Evolutionary conservation across 129 eudicot species (phyloP).

Genomic region (Mikania micrantha): DNA sequence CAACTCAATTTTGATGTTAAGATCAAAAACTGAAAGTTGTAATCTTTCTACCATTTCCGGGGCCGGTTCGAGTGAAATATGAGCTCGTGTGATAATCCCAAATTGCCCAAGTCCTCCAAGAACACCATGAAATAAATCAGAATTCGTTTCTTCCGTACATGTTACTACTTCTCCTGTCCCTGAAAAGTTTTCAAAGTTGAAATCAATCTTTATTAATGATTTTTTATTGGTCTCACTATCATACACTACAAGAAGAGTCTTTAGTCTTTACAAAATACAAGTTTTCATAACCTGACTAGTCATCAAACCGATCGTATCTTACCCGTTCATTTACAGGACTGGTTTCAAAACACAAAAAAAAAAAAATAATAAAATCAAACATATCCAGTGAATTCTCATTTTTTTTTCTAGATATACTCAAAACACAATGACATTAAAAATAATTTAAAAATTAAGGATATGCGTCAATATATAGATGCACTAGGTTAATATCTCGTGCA

Average conservation of each 20-base stretch:
- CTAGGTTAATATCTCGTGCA: too few relatives aligned
- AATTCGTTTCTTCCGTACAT: constrained; percentile 63
- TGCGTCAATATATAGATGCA: too few relatives aligned
- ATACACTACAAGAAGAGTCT: constrained; percentile 16
- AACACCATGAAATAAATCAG: constrained; percentile 81
- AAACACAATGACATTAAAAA: too few relatives aligned
- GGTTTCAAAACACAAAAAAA: too few relatives aligned
- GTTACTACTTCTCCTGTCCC: constrained; percentile 80
- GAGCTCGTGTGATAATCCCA: constrained; percentile 84
- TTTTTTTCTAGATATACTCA: too few relatives aligned
- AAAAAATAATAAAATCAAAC: too few relatives aligned
- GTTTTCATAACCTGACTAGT: too few relatives aligned
- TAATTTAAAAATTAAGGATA: too few relatives aligned
- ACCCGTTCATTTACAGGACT: too few relatives aligned
- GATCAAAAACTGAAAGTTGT: neutral
- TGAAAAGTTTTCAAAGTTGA: constrained; percentile 24
- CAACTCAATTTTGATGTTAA: neutral
- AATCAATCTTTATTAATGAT: neutral
- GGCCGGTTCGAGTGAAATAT: constrained; percentile 76
- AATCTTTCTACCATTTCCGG: constrained; percentile 57
- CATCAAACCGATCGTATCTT: too few relatives aligned
- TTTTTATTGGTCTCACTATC: constrained; percentile 5
- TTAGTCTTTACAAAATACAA: too few relatives aligned
- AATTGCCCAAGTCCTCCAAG: constrained; percentile 99
- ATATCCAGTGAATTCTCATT: too few relatives aligned